Evolutionary conservation across 768 basidiomycete species (phyloP).

Genomic region (Kwoniella sp.): DNA sequence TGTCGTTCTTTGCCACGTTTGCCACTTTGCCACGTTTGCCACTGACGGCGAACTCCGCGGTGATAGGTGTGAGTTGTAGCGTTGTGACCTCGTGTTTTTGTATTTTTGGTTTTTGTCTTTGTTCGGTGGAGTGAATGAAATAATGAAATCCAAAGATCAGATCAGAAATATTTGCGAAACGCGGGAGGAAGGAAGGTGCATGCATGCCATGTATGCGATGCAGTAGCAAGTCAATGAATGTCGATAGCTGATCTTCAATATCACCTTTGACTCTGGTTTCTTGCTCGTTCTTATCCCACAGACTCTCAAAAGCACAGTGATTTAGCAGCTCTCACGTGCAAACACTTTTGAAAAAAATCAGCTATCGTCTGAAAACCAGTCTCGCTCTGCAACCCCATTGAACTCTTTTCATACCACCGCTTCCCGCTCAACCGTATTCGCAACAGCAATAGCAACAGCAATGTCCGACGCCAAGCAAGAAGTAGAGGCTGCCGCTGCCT

Average conservation of each 20-base stretch:
- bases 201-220: no score
- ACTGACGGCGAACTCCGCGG: conserved; percentile 13
- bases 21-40: conserved; percentile 27
- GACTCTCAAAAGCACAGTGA: conserved; percentile 22
- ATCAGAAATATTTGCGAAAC: neutral
- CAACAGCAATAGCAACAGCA: neutral
- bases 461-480: conserved; percentile 26
- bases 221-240: neutral
- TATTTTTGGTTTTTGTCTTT: neutral
- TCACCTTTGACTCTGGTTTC: neutral
- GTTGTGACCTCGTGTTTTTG: conserved; percentile 18
- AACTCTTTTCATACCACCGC: no score
- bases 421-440: neutral
- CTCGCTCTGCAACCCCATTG: no score
- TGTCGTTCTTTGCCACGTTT: conserved; percentile 11
- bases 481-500: conserved; percentile 17
- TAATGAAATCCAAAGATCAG: no score
- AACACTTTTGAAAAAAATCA: neutral
- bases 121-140: neutral
- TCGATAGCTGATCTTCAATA: neutral
- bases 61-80: no score
- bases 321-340: neutral
- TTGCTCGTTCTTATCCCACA: neutral
- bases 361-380: neutral
- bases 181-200: no score